Conservation (phyloP, 2,329 filamentous ascomycete genomes). For the Exserohilum rostratum region DNA sequence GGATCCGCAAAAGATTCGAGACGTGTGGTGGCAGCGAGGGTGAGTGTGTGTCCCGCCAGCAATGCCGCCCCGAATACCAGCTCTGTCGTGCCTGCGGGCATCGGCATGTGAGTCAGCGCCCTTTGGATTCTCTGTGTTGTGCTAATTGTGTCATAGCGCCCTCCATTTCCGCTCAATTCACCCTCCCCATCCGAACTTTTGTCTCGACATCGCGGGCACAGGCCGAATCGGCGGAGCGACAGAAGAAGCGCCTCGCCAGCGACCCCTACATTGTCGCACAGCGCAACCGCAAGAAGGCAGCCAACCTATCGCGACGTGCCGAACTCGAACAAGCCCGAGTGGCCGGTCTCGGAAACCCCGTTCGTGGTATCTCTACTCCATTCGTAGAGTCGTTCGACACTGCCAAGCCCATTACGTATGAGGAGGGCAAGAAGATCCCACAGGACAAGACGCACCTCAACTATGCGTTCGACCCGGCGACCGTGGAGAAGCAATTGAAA, state of each 20-base stretch:
- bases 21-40: slow-evolving; percentile 6
- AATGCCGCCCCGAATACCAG: slow-evolving; percentile 58
- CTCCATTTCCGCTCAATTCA: slow-evolving; percentile 47
- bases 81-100: slow-evolving; percentile 52
- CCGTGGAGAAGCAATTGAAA: slow-evolving; percentile 70
- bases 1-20: slow-evolving; percentile 26
- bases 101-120: slow-evolving; percentile 38
- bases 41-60: slow-evolving; percentile 18
- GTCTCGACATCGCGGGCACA: slow-evolving; percentile 69
- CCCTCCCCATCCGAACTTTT: slow-evolving; percentile 61
- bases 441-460: slow-evolving; percentile 65
- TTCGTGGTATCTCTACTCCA: slow-evolving; percentile 78
- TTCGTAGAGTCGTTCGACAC: slow-evolving; percentile 83
- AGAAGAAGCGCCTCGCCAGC: slow-evolving; percentile 67
- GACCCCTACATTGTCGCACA: slow-evolving; percentile 86
- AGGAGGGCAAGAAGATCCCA: slow-evolving; percentile 28
- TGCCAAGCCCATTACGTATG: slow-evolving; percentile 49
- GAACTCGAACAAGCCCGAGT: slow-evolving; percentile 70
- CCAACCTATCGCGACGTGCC: slow-evolving; percentile 76
- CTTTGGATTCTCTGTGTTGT: not conserved
- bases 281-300: slow-evolving; percentile 80
- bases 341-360: slow-evolving; percentile 73
- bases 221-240: slow-evolving; percentile 55
- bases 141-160: slow-evolving; percentile 16
- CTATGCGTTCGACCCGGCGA: slow-evolving; percentile 72